Evolutionary conservation across 2,329 filamentous ascomycete genomes (phyloP).

Genomic region (Paecilomyces formosus): DNA sequence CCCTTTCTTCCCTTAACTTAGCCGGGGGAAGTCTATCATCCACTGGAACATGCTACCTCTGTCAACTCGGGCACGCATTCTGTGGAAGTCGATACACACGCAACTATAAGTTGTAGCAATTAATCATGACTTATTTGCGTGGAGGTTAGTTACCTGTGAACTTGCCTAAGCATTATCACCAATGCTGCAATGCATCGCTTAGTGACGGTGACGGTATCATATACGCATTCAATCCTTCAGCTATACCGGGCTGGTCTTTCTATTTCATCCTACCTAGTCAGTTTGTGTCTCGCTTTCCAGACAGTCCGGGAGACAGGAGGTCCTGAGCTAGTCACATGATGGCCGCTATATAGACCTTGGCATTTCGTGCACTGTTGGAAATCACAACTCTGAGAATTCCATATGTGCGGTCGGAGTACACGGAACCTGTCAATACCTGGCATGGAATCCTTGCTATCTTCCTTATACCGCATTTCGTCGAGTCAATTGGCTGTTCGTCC

Average conservation of each 20-base stretch:
- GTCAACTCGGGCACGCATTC: neutral
- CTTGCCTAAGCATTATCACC: neutral
- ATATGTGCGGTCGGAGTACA: neutral
- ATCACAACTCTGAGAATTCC: neutral
- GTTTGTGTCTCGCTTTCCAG: no score
- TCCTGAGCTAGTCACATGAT: neutral
- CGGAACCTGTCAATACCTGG: neutral
- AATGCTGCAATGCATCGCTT: neutral
- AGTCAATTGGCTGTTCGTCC: neutral
- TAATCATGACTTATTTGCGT: no score
- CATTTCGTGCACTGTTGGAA: neutral
- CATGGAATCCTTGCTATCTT: neutral
- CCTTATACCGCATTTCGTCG: neutral
- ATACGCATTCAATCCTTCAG: no score
- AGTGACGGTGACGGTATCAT: no score
- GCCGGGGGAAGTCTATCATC: neutral
- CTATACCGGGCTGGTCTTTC: no score
- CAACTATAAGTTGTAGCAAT: neutral
- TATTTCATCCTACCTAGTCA: no score
- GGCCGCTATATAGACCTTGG: neutral
- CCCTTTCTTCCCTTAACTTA: neutral
- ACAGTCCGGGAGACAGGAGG: neutral
- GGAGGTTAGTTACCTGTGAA: neutral
- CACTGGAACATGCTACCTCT: neutral
- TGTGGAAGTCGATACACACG: neutral